Evolutionary conservation across 2,329 filamentous ascomycete genomes (phyloP), one percentile per base, ranked within the genome.

Genomic region (Hymenoscyphus fructigenus): DNA sequence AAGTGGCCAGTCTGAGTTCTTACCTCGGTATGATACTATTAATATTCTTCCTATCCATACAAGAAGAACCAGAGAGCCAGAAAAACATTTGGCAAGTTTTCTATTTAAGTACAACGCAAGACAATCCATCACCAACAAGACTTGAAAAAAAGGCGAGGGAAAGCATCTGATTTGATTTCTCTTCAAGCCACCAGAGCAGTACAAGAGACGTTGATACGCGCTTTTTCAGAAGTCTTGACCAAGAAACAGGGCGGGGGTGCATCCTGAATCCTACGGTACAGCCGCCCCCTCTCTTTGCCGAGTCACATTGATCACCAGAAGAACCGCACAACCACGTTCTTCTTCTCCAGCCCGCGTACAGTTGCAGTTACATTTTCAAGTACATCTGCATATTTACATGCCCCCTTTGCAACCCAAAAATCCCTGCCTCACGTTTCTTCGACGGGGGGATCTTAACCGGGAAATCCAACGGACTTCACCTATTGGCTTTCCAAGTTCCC

Each of bases 231-330:
- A 23, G 9, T 9, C 1, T 47, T 23, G 44, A 47, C 44, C 10
- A 5, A 44, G 38, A 44, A 15, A 23, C 44, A 47, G 44, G 44
- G 20, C n/a, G n/a, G 17, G 17, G 44, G n/a, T 44, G 29, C 56
- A 34, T 59, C 57, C 57, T 59, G 28, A 34, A 59, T 59, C 57
- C 57, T 59, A 23, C 57, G 28, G 57, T 36, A 38, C 44, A n/a
- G 23, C 26, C 23, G 29, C 56, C 32, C 56, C 10, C 41, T 32
- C 10, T 36, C 9, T 59, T 23, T 38, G 32, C 17, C 44, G 44
- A 47, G 44, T 47, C 44, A 47, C 44, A 47, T 12, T 47, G 44
- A 20, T 20, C 44, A 10, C 44, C n/a, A 47, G 20, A 47, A 23
- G n/a, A 47, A 20, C n/a, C 23, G 17, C 44, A 10, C 5, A 47